These are phyloP conservation scores for Trametes pubescens DNA, from an alignment of 1,284 basidiomycete genomes.

Conservation along the genomic window DNA sequence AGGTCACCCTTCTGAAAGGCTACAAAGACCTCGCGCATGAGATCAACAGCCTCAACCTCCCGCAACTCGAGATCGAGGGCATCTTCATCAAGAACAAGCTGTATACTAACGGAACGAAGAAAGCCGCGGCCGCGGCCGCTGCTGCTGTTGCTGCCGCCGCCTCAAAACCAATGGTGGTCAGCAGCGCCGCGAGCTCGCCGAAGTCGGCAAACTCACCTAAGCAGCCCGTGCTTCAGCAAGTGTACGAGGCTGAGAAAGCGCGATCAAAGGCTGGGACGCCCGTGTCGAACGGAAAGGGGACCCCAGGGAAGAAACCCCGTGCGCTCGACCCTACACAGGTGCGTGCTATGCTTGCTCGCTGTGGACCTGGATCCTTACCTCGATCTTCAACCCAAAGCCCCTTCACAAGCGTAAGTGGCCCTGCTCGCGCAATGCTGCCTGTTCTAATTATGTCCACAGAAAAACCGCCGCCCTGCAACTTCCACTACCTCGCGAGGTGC, in stretches of 20 bases:
- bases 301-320: constrained; percentile 24
- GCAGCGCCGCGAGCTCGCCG: constrained; percentile 13
- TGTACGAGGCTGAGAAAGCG: constrained; percentile 38
- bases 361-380: neutral
- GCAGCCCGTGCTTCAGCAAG: constrained; percentile 29
- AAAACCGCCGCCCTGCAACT: constrained; percentile 52
- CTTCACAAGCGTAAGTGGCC: constrained; percentile 44
- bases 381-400: constrained; percentile 33
- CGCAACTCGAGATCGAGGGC: constrained; percentile 53
- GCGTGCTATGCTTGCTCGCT: neutral
- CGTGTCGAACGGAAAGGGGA: constrained; percentile 19
- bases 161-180: constrained; percentile 5
- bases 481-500: constrained; percentile 50
- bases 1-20: constrained; percentile 59
- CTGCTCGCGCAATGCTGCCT: neutral
- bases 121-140: constrained; percentile 26
- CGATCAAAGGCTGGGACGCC: constrained; percentile 32
- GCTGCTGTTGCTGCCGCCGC: constrained; percentile 20
- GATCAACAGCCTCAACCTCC: constrained; percentile 52
- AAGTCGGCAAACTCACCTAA: constrained; percentile 27
- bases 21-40: constrained; percentile 56
- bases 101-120: constrained; percentile 37
- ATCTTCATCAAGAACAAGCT: constrained; percentile 59
- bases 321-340: constrained; percentile 36
- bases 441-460: constrained; percentile 37